Evolutionary conservation across 768 basidiomycete species (phyloP), one percentile per base, ranked within the genome.

Genomic region (Serendipita sp.): DNA sequence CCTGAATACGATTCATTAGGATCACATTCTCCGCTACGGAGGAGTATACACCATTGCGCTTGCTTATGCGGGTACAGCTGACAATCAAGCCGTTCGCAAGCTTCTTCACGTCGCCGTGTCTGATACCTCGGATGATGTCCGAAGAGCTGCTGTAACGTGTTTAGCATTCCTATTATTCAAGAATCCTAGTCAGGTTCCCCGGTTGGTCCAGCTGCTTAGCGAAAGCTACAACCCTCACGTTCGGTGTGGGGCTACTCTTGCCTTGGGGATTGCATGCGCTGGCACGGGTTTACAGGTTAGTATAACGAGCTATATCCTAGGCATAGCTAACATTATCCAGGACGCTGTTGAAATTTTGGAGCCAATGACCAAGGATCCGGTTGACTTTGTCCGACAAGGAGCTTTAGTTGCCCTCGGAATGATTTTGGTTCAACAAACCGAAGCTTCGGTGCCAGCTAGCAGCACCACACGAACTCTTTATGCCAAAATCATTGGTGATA

Each of bases 151-250:
- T 44, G 96, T 99, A 52, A 97, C 92, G 11, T 85, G 91, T 11
- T 81, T 99, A 46, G 92, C 96, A 0, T 98, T 99, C 78, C 78
- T 99, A 65, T 81, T 99, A 34, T 99, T 95, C 83, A 92, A 97
- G 76, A 96, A 89, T 73, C 94, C 96, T 11, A 82, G 83, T 11
- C 94, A 97, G 77, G 94, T 99, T 1, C 96, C 96, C 18, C 81
- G 96, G 51, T 90, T 98, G 66, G 96, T 99, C 3, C 96, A 99
- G 73, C 81, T 99, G 15, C 78, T 99, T 63, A 92, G 91, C 68
- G 96, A 99, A 78, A 95, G 92, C 70, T 99, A 99, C 75, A 99
- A 98, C 72, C 96, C 96, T 13, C 95, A 98, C 73, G 96, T 99
- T 28, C 83, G 96, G 47, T 97, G 95, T 67, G 95, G 95, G 68